Evolutionary conservation across 1,284 basidiomycete genomes (phyloP), one percentile per base, ranked within the genome.

Genomic region (Inonotus hispidus): DNA sequence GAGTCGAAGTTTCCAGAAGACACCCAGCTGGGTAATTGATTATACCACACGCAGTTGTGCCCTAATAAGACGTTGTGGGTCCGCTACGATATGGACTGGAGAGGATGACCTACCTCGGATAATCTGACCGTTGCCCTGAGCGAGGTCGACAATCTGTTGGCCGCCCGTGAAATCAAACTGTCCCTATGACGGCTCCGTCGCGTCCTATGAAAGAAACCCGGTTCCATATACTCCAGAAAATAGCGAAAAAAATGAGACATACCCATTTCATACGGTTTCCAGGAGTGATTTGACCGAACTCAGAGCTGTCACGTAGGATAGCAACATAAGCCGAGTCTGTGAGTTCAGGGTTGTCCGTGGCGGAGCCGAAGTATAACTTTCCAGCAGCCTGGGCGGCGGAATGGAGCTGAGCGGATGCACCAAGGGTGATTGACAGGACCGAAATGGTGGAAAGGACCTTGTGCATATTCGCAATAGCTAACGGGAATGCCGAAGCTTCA

Each of bases 191-290:
- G 68, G 66, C 55, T 73, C 66, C 35, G 52, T 63, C 1, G 59
- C 53, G 43, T 65, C 61, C 56, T 64, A n/a, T 3, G 11, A 6
- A 13, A 2, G 1, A 11, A 53, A 37, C 10, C 10, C 5, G 23
- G 21, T n/a, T 53, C 19, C 5, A 4, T n/a, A n/a, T n/a, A n/a
- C n/a, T n/a, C 14, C 29, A 25, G 49, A 14, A 56, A 16, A 2
- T n/a, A 4, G 38, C 13, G 14, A 25, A 47, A 45, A 16, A 19
- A 50, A 32, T 35, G 27, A 23, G 16, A 55, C 53, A 23, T 16
- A 66, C 73, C 74, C 74, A 75, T 67, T 75, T 75, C 73, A 74
- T 74, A 53, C 70, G 72, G 66, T 75, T 75, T 64, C 71, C 74
- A 1, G 74, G 73, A 11, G 74, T 75, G 57, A 75, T 66, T 37